Percentiles rank a stretch among this genome's conserved stretches.
Conservation (phyloP, 2,329 filamentous ascomycete genomes). For the Ophiocordyceps camponoti-rufipedis region DNA sequence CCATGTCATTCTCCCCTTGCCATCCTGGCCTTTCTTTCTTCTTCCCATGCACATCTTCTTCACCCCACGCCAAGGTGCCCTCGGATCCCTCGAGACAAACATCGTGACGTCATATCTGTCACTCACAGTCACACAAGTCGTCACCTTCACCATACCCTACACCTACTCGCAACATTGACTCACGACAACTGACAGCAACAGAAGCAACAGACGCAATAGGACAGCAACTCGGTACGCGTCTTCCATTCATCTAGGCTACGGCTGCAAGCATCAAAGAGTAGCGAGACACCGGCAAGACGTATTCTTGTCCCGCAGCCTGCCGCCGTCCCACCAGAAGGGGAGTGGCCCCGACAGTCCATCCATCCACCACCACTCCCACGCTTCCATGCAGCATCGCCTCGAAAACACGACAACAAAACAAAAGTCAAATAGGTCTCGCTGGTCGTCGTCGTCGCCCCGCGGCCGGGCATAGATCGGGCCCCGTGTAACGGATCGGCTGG, state of each 20-base stretch:
- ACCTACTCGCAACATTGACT: too few species aligned
- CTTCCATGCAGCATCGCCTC: background rate
- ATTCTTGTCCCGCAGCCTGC: constrained; percentile 12
- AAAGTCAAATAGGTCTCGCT: constrained; percentile 8
- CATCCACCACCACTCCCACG: constrained; percentile 1
- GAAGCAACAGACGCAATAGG: too few species aligned
- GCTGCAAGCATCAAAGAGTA: constrained; percentile 14
- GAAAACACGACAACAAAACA: constrained; percentile 4
- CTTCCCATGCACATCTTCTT: too few species aligned
- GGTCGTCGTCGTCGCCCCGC: constrained; percentile 7
- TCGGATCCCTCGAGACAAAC: too few species aligned
- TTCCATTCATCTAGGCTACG: constrained; percentile 15
- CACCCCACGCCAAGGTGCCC: too few species aligned
- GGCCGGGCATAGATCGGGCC: constrained; percentile 11
- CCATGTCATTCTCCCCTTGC: too few species aligned
- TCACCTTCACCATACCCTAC: background rate
- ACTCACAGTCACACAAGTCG: too few species aligned
- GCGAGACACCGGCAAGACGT: constrained; percentile 17
- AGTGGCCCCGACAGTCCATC: constrained; percentile 3
- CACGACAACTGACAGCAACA: too few species aligned
- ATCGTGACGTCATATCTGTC: too few species aligned
- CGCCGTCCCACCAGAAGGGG: background rate
- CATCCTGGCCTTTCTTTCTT: too few species aligned
- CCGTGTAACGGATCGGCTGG: constrained; percentile 10
- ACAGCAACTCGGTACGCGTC: background rate